Evolutionary conservation across 73 alveolate genomes (phyloP), one percentile per base, ranked within the genome.

Genomic region (Uronychia binucleata): DNA sequence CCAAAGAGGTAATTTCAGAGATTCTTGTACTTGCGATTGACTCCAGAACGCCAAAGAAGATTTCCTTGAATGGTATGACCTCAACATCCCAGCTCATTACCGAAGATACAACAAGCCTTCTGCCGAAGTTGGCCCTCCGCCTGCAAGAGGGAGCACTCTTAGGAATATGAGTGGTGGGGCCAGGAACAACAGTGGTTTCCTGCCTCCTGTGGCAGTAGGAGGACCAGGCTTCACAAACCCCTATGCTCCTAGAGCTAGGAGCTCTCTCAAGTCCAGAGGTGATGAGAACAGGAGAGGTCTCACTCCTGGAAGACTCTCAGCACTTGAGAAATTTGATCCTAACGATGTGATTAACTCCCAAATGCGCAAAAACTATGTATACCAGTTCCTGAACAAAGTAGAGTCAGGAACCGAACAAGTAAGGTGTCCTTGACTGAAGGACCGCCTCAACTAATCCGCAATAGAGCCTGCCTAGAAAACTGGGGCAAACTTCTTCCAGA

Each of bases 61-160:
- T 26, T 57, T 29, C 27, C 25, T 0, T 0, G 93, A 87, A 1
- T 87, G 93, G 93, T 34, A 30, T 33, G 93, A 87, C 74, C 32
- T 30, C 28, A 28, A 59, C 26, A 87, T 87, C 25, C 93, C 93
- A 1, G 93, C 93, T 13, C 93, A 87, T 35, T 46, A 46, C 77
- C 58, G 28, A 57, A 59, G 75, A 60, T 1, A 34, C 77, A 28
- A 26, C 46, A 34, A 85, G 28, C 57, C 34, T 75, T 58, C 13
- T 46, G 67, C 19, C n/a, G 67, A 46, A 5, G 19, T 34, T 67
- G 33, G 75, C 67, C 30, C 77, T 58, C 59, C 80, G 8, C 1
- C 67, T 75, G 29, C 78, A 33, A 5, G 32, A 30, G 67, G 28
- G 0, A 5, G 27, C 13, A n/a, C 14, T 5, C 33, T 28, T 33